Evolutionary conservation across 2,329 filamentous ascomycete genomes (phyloP), one percentile per base, ranked within the genome.

Genomic region (Neurospora crassa): DNA sequence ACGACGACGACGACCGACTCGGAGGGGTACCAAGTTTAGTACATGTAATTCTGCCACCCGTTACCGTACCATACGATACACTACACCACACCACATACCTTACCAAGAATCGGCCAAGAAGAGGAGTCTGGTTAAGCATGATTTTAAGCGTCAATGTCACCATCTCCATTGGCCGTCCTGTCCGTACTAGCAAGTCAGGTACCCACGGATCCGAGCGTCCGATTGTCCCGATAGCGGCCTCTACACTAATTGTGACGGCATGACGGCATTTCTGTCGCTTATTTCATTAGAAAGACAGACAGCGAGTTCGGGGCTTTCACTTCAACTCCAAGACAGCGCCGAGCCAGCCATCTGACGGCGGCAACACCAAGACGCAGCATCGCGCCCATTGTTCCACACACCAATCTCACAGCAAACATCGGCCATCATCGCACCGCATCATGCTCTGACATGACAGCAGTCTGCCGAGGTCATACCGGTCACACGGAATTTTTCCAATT

Each of bases 41-140:
- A 18, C 53, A 63, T 63, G 47, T 34, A 24, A 59, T 18, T 59
- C 7, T 63, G 24, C 29, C 8, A 63, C 29, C 6, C 24, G 14
- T 63, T 63, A 63, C 53, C 53, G 29, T 63, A 63, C 53, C 29
- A 29, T 29, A 63, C 53, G 37, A 40, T 40, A 40, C 3, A 63
- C 34, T 1, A 37, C 34, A 37, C 34, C 34, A 63, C 34, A 37
- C 34, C 34, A 63, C 53, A 11, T 16, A 37, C 53, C 53, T 34
- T 37, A 34, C 8, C 53, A 63, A 68, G 70, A 71, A 63, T 72
- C 68, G 42, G 42, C 73, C 71, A 74, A 73, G 73, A 11, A 34
- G 53, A 63, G 43, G 37, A 37, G 67, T 70, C 53, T 71, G 67
- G 73, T 72, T 74, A 74, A 74, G 74, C 73, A 75, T 75, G 74